These are phyloP conservation scores for Dendryphion nanum DNA, from an alignment of 2,329 filamentous ascomycete genomes.

Conservation along the genomic window DNA sequence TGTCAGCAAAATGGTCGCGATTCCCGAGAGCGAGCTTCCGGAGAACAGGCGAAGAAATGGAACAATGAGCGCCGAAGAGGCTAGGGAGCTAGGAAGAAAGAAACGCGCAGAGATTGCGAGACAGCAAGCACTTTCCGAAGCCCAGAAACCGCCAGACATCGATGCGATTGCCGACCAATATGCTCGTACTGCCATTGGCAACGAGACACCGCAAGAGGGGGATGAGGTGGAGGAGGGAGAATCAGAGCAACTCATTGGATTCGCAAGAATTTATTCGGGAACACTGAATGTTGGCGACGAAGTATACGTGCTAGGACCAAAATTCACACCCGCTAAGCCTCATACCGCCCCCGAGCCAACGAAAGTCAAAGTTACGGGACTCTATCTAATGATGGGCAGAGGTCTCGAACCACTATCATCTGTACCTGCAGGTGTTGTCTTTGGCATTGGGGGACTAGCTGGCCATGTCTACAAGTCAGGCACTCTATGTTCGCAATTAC, in stretches of 20 bases:
- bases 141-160: constrained; percentile 46
- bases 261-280: constrained; percentile 90
- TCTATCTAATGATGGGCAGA: constrained; percentile 96
- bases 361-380: constrained; percentile 78
- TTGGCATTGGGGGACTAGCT: constrained; percentile 89
- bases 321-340: constrained; percentile 81
- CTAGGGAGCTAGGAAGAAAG: constrained; percentile 78
- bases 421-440: constrained; percentile 91
- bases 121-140: constrained; percentile 61
- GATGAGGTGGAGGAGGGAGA: constrained; percentile 61
- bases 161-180: constrained; percentile 60
- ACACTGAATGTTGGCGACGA: constrained; percentile 85
- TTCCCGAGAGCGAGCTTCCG: constrained; percentile 88
- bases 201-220: constrained; percentile 31
- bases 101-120: constrained; percentile 87
- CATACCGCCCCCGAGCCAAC: constrained; percentile 70
- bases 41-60: constrained; percentile 72
- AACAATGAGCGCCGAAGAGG: constrained; percentile 81
- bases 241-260: constrained; percentile 87
- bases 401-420: constrained; percentile 77
- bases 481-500: constrained; percentile 83
- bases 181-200: constrained; percentile 53
- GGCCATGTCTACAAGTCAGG: constrained; percentile 95
- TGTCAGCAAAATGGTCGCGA: constrained; percentile 96
- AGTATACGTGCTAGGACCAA: constrained; percentile 87